phyloP scores from a whole-genome alignment of 495 filamentous ascomycete genomes.

The Haplographium delicatum region DNA sequence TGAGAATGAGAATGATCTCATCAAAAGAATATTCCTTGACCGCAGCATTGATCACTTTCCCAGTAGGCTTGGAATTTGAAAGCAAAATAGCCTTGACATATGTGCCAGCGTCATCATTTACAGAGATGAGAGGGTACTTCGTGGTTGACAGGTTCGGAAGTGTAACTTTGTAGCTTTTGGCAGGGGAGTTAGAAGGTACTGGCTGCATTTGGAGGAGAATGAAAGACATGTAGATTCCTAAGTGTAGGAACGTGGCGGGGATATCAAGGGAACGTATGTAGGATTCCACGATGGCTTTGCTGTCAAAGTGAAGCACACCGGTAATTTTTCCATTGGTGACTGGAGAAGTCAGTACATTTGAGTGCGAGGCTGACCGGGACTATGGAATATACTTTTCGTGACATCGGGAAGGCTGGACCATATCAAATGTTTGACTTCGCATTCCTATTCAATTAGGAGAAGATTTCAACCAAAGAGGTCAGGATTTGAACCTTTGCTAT shows the following conservation, averaged over 20 bases:
- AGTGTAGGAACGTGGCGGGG: conserved; percentile 47
- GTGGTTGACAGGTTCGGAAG: conserved; percentile 34
- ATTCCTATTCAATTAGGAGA: conserved; percentile 20
- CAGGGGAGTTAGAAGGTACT: conserved; percentile 13
- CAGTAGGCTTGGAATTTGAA: conserved; percentile 31
- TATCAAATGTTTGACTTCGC: conserved; percentile 44
- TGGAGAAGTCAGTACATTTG: conserved; percentile 16
- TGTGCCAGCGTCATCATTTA: conserved; percentile 45
- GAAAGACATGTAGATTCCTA: conserved; percentile 53
- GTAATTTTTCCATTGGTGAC: conserved; percentile 38
- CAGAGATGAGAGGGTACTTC: conserved; percentile 45
- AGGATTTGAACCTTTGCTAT: conserved; percentile 33
- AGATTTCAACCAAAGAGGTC: neutral
- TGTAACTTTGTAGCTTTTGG: conserved; percentile 30
- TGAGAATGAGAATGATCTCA: conserved; percentile 40
- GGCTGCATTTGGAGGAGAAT: conserved; percentile 5
- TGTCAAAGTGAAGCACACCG: conserved; percentile 55
- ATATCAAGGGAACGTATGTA: conserved; percentile 45
- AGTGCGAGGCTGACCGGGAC: neutral
- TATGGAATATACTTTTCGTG: conserved; percentile 24
- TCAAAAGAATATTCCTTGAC: conserved; percentile 39
- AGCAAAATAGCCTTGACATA: conserved; percentile 46
- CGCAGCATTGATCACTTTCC: conserved; percentile 37
- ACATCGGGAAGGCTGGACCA: conserved; percentile 37
- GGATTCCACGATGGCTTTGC: conserved; percentile 51